phyloP scores from a whole-genome alignment of 371 early-diverging fungal genomes.

The Lichtheimia hyalospora region DNA sequence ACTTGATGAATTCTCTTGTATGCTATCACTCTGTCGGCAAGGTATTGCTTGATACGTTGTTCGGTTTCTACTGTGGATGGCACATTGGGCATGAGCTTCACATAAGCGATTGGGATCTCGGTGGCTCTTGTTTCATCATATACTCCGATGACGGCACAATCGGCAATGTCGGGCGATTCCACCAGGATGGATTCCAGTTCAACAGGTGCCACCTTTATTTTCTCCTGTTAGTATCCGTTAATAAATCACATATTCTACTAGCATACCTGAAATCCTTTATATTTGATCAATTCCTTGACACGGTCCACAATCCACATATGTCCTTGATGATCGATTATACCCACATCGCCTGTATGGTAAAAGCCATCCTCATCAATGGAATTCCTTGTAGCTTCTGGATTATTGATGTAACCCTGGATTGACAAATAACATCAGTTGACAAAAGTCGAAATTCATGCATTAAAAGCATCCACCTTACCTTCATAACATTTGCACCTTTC shows the following conservation, averaged over 20 bases:
- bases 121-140: slow-evolving; percentile 55
- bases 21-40: slow-evolving; percentile 58
- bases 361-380: slow-evolving; percentile 54
- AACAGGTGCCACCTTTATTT: slow-evolving; percentile 62
- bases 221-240: too few species aligned
- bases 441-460: not conserved
- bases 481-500: slow-evolving; percentile 81
- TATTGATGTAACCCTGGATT: slow-evolving; percentile 60
- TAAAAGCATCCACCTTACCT: slow-evolving; percentile 15
- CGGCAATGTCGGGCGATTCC: slow-evolving; percentile 66
- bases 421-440: too few species aligned
- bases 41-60: slow-evolving; percentile 53
- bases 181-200: slow-evolving; percentile 71
- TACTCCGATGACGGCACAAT: slow-evolving; percentile 71
- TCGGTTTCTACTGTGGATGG: slow-evolving; percentile 27
- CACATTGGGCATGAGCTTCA: slow-evolving; percentile 47
- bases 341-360: not conserved
- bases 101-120: slow-evolving; percentile 73
- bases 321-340: slow-evolving; percentile 40
- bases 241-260: too few species aligned
- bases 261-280: slow-evolving; percentile 76
- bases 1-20: slow-evolving; percentile 78
- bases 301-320: slow-evolving; percentile 68
- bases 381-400: slow-evolving; percentile 66
- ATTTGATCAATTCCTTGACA: slow-evolving; percentile 74